These are phyloP conservation scores for Dacryopinax spathularia DNA, from an alignment of 768 basidiomycete species.

Conservation along the genomic window DNA sequence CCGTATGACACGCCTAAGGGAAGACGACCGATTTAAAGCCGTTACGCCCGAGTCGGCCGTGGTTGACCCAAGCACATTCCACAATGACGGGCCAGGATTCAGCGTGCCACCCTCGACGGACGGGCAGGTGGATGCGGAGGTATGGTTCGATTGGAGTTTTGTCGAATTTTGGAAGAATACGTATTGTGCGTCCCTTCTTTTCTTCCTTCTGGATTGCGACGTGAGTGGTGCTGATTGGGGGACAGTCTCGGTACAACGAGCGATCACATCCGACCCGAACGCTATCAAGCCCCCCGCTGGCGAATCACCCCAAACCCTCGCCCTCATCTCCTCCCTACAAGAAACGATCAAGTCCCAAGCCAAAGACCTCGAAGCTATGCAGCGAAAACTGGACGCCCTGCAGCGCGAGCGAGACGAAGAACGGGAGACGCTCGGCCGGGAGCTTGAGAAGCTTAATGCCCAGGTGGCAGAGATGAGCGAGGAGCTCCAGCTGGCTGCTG, in stretches of 20 bases:
- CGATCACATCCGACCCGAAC: conserved; percentile 54
- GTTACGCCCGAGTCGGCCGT: conserved; percentile 78
- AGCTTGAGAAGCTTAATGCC: conserved; percentile 55
- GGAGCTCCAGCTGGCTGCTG: conserved; percentile 1
- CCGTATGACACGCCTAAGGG: conserved; percentile 71
- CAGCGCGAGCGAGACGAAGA: conserved; percentile 17
- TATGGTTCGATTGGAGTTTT: conserved; percentile 98
- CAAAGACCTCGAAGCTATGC: conserved; percentile 28
- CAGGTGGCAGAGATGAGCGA: conserved; percentile 36
- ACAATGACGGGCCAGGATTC: conserved; percentile 8
- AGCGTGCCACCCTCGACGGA: conserved; percentile 26
- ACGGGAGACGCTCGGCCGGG: conserved; percentile 25
- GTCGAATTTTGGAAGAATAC: conserved; percentile 98
- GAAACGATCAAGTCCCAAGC: conserved; percentile 71
- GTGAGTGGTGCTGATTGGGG: conserved; percentile 9
- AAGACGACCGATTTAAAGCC: conserved; percentile 84
- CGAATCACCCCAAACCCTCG: conserved; percentile 53
- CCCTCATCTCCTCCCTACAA: conserved; percentile 70
- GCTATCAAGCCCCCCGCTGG: conserved; percentile 46
- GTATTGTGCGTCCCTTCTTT: conserved; percentile 50
- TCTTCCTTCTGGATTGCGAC: background rate
- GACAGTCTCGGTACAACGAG: conserved; percentile 63
- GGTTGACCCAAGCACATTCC: conserved; percentile 13
- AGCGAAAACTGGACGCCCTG: conserved; percentile 13
- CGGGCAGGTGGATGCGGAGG: conserved; percentile 48